Evolutionary conservation across 2,329 filamentous ascomycete species (phyloP).

Genomic region (Nemania serpens): DNA sequence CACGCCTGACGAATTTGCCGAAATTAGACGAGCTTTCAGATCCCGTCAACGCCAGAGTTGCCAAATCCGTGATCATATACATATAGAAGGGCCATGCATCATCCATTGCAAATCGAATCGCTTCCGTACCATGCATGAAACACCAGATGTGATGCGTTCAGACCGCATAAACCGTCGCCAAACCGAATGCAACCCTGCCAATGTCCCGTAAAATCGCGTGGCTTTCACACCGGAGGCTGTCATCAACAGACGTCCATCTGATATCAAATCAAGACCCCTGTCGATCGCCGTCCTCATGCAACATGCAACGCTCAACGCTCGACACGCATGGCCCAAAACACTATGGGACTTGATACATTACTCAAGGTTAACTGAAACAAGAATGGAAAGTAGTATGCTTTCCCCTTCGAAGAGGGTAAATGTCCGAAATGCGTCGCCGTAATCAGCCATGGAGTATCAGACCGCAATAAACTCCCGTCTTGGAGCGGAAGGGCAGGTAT

Average conservation of each 20-base stretch:
- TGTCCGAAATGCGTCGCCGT: constrained; percentile 38
- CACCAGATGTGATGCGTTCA: constrained; percentile 33
- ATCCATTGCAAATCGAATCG: constrained; percentile 16
- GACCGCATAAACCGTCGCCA: constrained; percentile 30
- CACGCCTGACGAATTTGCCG: background rate
- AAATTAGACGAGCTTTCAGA: background rate
- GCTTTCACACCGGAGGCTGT: constrained; percentile 2
- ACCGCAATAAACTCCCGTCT: constrained; percentile 30
- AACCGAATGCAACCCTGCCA: constrained; percentile 28
- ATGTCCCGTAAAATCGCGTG: constrained; percentile 26
- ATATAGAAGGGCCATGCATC: constrained; percentile 20
- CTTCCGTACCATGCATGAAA: constrained; percentile 23
- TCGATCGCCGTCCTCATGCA: constrained; percentile 23
- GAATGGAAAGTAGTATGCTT: constrained; percentile 31
- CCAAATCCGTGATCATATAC: constrained; percentile 19
- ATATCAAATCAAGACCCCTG: constrained; percentile 26
- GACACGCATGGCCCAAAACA: constrained; percentile 29
- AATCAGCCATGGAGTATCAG: constrained; percentile 35
- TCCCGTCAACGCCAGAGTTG: constrained; percentile 12
- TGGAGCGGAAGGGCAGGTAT: constrained; percentile 23
- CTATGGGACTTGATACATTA: constrained; percentile 38
- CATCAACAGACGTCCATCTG: constrained; percentile 10
- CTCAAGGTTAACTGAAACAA: constrained; percentile 31
- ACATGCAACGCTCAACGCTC: constrained; percentile 26
- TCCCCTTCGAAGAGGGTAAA: constrained; percentile 34